Conservation (phyloP, 305 asterid species). For the Petunia hybrid region DNA sequence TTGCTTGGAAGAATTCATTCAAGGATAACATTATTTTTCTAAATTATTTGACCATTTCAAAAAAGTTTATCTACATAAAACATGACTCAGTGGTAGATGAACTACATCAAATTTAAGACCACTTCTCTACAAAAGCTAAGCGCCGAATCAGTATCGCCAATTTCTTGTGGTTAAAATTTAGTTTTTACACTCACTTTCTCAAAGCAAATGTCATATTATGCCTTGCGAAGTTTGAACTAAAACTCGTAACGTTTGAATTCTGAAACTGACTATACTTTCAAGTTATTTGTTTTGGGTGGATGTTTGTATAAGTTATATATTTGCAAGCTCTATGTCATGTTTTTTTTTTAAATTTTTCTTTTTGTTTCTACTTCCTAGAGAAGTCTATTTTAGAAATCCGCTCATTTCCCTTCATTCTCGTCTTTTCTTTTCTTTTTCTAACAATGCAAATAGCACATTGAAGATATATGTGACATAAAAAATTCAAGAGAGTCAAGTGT, state of each 20-base stretch:
- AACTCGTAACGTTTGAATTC: no score
- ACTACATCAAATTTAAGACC: background rate
- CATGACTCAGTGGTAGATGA: background rate
- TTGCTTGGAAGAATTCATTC: background rate
- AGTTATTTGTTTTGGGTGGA: no score
- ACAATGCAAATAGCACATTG: background rate
- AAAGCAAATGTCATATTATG: no score
- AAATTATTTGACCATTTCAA: background rate
- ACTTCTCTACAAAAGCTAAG: no score
- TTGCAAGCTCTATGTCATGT: background rate
- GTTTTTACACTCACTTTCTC: no score
- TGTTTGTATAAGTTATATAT: no score
- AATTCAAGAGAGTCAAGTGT: constrained; percentile 3
- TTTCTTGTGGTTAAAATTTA: no score
- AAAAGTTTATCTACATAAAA: no score
- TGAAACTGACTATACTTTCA: no score
- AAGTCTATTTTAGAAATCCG: background rate
- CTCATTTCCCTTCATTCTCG: background rate
- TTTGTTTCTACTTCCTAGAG: background rate
- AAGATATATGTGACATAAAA: background rate
- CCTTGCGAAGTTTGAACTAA: no score
- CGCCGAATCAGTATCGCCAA: no score
- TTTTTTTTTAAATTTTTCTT: no score
- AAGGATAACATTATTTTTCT: background rate
- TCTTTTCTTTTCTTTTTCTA: background rate